These are phyloP conservation scores for Chlamydomonas sp. DNA, from an alignment of 139 green algal genomes.

Conservation along the genomic window DNA sequence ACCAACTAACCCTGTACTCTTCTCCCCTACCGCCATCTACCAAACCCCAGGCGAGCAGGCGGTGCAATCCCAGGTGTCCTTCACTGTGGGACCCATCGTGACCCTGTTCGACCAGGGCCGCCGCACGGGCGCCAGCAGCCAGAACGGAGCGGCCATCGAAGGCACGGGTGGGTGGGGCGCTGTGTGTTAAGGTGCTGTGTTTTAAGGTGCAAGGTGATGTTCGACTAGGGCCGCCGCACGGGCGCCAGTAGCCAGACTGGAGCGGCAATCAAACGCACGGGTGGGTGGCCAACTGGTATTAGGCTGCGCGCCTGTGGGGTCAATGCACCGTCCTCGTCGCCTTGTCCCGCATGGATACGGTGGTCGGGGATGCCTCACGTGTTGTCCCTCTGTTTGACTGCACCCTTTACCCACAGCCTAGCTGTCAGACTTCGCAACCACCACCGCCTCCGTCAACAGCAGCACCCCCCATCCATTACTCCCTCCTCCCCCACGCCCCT, in stretches of 20 bases:
- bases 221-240: background rate
- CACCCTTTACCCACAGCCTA: too few relatives aligned
- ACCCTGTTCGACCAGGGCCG: conserved; percentile 12
- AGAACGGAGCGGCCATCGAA: conserved; percentile 6
- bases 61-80: background rate
- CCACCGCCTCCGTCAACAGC: too few relatives aligned
- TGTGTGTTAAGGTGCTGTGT: background rate
- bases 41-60: conserved; percentile 22
- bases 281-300: background rate
- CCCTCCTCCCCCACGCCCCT: too few relatives aligned
- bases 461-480: too few relatives aligned
- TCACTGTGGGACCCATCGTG: conserved; percentile 13
- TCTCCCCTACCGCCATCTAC: background rate
- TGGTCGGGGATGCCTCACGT: background rate
- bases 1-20: background rate
- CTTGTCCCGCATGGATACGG: background rate
- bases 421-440: too few relatives aligned
- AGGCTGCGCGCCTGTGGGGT: background rate
- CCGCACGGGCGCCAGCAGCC: conserved; percentile 14
- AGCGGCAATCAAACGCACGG: background rate
- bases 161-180: background rate
- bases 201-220: background rate
- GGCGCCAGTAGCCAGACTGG: conserved; percentile 25
- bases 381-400: too few relatives aligned
- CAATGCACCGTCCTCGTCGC: background rate